Base-by-base conservation (phyloP, 495 filamentous ascomycete species). In the Articulospora tetracladia region DNA sequence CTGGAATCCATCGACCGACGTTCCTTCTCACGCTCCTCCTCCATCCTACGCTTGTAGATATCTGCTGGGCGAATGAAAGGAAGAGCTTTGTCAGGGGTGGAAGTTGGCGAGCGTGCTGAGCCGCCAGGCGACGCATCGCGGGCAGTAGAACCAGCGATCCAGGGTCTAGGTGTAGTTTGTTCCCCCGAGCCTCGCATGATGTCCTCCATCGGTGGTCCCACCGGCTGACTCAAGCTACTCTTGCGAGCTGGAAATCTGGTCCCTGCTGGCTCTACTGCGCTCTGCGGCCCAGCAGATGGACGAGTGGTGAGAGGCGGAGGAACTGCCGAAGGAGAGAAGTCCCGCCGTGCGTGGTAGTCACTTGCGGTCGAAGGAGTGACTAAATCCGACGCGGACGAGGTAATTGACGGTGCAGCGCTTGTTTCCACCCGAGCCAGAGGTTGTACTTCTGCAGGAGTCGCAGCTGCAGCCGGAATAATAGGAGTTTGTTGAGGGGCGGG, bases 31-130 rank as follows among this genome's bases (percentile, higher is more conserved):
- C 76, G 80, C 59, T 90, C 88, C 61, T 91, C 88, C 62, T 91
- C 88, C 47, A 82, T 83, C 69, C 89, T 77, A 1, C 88, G 83
- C 58, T 79, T 84, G 68, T 94, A 94, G 30, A 93, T 89, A 62
- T 96, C 90, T 22, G 85, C 85, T 12, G 92, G 90, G 19, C 89
- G 79, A 24, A 91, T 78, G 61, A 93, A 85, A 1, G 87, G 81
- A 1, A 82, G 69, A 3, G 81, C 65, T 62, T 86, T 85, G 24
- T 50, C 52, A 20, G 62, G 28, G 30, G 61, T 25, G 1, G 61
- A 7, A 7, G 56, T 34, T 22, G 59, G 63, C 4, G 66, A 44
- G 24, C 44, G 25, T 25, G 50, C 32, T 24, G 60, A 22, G 17
- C 57, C 30, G 47, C 60, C 65, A 20, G 78, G 75, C 8, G 77